A percentile compares a stretch with the other conserved stretches of the same genome.
Evolutionary conservation across 768 basidiomycete species (phyloP).

Genomic region (Suillus americanus): DNA sequence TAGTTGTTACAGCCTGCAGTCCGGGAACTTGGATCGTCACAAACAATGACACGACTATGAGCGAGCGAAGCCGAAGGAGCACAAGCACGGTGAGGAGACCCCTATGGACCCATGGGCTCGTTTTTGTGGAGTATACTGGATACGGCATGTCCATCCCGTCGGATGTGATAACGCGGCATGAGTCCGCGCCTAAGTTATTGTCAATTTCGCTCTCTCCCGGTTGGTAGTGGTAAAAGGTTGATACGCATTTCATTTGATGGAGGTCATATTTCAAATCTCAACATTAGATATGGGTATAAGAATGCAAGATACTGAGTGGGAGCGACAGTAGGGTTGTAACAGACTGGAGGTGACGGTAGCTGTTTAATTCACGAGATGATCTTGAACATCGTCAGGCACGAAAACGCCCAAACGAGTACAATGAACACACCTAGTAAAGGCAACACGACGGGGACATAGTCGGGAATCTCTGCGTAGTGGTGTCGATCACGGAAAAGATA

Average conservation of each 20-base stretch:
- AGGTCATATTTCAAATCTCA: neutral
- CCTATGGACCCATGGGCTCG: neutral
- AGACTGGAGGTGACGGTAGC: neutral
- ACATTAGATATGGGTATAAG: neutral
- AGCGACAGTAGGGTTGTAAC: neutral
- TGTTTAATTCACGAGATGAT: constrained; percentile 29
- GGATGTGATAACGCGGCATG: neutral
- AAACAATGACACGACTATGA: neutral
- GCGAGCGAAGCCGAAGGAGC: neutral
- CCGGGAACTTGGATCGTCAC: neutral
- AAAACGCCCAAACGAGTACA: constrained; percentile 6
- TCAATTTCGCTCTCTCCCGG: neutral
- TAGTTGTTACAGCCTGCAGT: neutral
- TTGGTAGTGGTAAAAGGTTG: neutral
- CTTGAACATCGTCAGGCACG: constrained; percentile 15
- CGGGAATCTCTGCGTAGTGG: constrained; percentile 80
- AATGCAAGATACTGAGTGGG: neutral
- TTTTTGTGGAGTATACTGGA: neutral
- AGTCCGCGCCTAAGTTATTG: neutral
- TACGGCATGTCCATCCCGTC: neutral
- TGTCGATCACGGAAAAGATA: constrained; percentile 73
- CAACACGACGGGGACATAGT: constrained; percentile 65
- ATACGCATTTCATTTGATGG: neutral
- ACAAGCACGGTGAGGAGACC: too few species aligned
- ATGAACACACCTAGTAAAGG: constrained; percentile 67